Conservation (phyloP, 2,329 filamentous ascomycete species). For the Penicillium sp. region DNA sequence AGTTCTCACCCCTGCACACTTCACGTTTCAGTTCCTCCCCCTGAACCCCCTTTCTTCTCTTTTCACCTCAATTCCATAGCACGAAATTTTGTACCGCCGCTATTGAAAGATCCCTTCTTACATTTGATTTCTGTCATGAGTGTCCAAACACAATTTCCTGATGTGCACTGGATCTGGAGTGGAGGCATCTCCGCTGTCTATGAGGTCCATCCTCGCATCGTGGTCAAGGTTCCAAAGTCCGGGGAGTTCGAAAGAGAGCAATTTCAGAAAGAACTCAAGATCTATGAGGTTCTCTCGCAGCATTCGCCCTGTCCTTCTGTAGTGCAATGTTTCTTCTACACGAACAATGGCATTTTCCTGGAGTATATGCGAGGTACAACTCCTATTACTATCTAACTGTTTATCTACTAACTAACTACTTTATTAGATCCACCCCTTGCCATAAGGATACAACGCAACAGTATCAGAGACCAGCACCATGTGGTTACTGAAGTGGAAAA, state of each 20-base stretch:
- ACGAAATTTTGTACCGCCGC: too few species aligned
- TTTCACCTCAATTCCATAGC: too few species aligned
- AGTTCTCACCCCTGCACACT: too few species aligned
- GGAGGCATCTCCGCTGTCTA: slow-evolving; percentile 29
- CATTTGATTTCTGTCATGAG: background rate
- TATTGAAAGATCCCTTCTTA: background rate
- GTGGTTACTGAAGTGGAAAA: slow-evolving; percentile 25
- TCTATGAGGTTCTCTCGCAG: slow-evolving; percentile 22
- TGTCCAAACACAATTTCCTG: slow-evolving; percentile 4
- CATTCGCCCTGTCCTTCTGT: slow-evolving; percentile 22
- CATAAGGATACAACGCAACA: slow-evolving; percentile 22
- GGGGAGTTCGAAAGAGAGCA: slow-evolving; percentile 24
- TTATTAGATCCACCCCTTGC: background rate
- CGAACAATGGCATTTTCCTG: slow-evolving; percentile 15
- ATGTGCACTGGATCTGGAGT: slow-evolving; percentile 25
- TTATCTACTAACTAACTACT: slow-evolving; percentile 11
- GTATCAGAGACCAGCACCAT: slow-evolving; percentile 16
- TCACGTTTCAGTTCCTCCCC: too few species aligned
- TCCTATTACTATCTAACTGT: slow-evolving; percentile 17
- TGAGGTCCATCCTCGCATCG: slow-evolving; percentile 27
- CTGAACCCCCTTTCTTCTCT: too few species aligned
- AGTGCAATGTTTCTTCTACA: slow-evolving; percentile 23
- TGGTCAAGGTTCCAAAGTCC: slow-evolving; percentile 27
- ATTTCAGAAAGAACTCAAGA: slow-evolving; percentile 25
- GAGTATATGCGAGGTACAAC: slow-evolving; percentile 28